Conservation (phyloP, 192 early-diverging fungal genomes). For the Mycoemilia scoparia region DNA sequence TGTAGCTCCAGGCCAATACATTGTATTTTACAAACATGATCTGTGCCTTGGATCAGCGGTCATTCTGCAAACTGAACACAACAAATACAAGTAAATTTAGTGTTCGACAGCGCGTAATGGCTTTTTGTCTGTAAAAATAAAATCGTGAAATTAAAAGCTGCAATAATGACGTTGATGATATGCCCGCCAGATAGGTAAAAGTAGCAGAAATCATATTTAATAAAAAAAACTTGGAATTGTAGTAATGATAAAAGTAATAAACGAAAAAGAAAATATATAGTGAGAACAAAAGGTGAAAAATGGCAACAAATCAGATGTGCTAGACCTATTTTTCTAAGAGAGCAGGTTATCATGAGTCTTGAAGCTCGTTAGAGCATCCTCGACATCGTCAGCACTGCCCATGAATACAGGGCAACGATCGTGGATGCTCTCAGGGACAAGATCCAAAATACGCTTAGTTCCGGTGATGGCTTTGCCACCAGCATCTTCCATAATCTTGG, state of each 20-base stretch:
- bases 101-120: too few species aligned
- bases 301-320: too few species aligned
- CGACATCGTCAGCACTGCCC: constrained; percentile 78
- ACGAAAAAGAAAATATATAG: not conserved
- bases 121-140: too few species aligned
- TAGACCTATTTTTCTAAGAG: too few species aligned
- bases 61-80: constrained; percentile 13
- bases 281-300: not conserved
- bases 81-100: constrained; percentile 4
- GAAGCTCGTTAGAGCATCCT: too few species aligned
- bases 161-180: not conserved
- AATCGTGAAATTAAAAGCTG: not conserved
- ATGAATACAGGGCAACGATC: constrained; percentile 80
- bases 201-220: not conserved
- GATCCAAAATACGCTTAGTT: constrained; percentile 57
- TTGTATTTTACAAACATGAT: constrained; percentile 39
- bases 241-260: not conserved
- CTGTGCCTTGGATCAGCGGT: constrained; percentile 46
- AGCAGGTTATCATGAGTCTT: too few species aligned
- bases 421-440: constrained; percentile 76
- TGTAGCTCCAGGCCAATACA: constrained; percentile 40
- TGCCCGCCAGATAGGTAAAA: constrained; percentile 2
- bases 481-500: constrained; percentile 82
- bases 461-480: constrained; percentile 87
- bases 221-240: constrained; percentile 2